These are phyloP conservation scores for Metarhizium rileyi DNA, from an alignment of 2,329 filamentous ascomycete species.

Conservation along the genomic window DNA sequence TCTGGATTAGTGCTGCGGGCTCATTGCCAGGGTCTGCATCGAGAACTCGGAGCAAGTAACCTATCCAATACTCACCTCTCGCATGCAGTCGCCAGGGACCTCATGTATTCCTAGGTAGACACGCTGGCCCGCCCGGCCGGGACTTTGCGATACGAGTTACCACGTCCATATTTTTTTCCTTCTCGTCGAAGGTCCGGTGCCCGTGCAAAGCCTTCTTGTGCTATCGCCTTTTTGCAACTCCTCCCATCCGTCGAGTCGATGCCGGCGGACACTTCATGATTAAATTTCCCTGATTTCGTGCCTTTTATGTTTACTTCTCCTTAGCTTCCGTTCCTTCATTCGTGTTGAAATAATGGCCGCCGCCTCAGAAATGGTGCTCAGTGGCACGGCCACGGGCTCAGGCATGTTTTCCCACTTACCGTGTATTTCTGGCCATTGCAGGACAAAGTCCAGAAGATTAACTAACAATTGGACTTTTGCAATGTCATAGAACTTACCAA, in stretches of 20 bases:
- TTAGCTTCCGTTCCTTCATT: constrained; percentile 5
- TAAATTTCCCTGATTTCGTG: constrained; percentile 13
- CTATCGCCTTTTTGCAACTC: neutral
- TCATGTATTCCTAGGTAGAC: constrained; percentile 4
- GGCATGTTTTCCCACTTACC: constrained; percentile 8
- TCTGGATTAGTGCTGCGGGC: constrained; percentile 14
- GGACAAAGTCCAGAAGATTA: neutral
- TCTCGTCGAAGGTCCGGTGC: neutral
- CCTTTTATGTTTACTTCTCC: constrained; percentile 10
- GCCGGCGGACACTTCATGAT: constrained; percentile 19
- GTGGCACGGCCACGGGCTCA: constrained; percentile 15
- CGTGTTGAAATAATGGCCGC: constrained; percentile 22
- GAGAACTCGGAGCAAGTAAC: neutral
- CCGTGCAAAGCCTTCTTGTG: neutral
- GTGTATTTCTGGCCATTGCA: neutral
- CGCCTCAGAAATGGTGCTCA: constrained; percentile 17
- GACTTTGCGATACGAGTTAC: constrained; percentile 17
- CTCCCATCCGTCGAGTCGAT: constrained; percentile 14
- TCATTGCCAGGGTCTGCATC: constrained; percentile 4
- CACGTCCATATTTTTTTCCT: constrained; percentile 18
- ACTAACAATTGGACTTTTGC: neutral
- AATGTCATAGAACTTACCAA: constrained; percentile 10
- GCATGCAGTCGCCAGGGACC: neutral
- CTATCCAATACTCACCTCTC: neutral
- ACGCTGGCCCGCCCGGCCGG: constrained; percentile 14